Percentiles rank a stretch among this genome's conserved stretches.
phyloP scores from a whole-genome alignment of 2,329 filamentous ascomycete genomes.

The Aureobasidium sp. region DNA sequence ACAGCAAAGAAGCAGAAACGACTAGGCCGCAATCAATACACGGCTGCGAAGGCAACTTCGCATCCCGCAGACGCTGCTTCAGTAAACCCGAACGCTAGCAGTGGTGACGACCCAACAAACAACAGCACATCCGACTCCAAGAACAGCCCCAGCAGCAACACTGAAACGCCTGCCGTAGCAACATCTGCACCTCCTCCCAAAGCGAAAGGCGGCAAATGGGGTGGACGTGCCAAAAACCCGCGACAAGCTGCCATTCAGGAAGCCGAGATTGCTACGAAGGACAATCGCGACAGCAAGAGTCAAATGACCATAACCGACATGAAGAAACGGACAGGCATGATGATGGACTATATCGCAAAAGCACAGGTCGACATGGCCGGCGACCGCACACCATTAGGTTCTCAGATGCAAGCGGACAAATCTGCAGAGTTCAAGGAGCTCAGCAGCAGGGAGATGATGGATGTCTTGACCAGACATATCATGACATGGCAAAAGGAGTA shows the following conservation, averaged over 20 bases:
- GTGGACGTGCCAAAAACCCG: conserved; percentile 18
- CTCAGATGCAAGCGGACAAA: conserved; percentile 22
- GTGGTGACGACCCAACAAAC: conserved; percentile 23
- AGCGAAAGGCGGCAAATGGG: conserved; percentile 25
- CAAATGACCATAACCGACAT: conserved; percentile 23
- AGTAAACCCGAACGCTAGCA: conserved; percentile 24
- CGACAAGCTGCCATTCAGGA: conserved; percentile 25
- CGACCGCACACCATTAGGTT: conserved; percentile 38
- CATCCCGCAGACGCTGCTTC: conserved; percentile 24
- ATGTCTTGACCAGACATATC: conserved; percentile 69
- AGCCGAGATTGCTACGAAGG: conserved; percentile 20
- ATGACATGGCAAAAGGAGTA: conserved; percentile 73
- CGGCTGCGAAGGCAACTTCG: conserved; percentile 48
- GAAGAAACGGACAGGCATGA: conserved; percentile 65
- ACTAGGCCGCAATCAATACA: conserved; percentile 75
- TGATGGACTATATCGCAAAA: conserved; percentile 82
- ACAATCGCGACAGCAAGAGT: conserved; percentile 19
- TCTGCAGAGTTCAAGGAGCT: conserved; percentile 75
- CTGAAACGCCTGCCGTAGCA: conserved; percentile 30
- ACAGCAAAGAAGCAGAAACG: conserved; percentile 51
- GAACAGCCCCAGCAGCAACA: conserved; percentile 28
- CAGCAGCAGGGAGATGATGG: conserved; percentile 84
- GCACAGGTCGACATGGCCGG: conserved; percentile 82
- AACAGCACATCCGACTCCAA: conserved; percentile 26
- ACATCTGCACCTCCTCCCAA: conserved; percentile 24